A percentile compares a stretch with the other conserved stretches of the same genome.
phyloP scores from a whole-genome alignment of 2,329 filamentous ascomycete genomes.

The Exophiala calicioides region DNA sequence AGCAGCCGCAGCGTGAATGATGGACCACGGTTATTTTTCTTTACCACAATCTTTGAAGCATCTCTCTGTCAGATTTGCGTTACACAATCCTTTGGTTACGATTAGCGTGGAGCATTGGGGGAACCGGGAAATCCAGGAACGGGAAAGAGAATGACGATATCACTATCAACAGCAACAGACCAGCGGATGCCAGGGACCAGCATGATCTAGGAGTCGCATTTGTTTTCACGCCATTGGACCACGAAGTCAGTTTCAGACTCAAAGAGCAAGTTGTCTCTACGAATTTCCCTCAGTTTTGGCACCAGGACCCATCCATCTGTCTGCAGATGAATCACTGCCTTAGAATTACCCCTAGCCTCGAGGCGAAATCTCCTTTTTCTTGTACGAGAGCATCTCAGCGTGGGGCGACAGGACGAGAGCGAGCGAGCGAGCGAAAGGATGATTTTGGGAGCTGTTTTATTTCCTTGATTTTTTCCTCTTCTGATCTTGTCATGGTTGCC shows the following conservation, averaged over 20 bases:
- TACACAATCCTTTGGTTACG: constrained; percentile 22
- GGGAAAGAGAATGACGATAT: constrained; percentile 9
- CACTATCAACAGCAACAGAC: constrained; percentile 9
- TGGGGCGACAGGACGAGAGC: no score
- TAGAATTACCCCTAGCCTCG: no score
- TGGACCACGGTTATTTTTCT: background rate
- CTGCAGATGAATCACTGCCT: no score
- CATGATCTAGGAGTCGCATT: constrained; percentile 22
- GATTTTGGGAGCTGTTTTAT: no score
- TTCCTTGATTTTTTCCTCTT: no score
- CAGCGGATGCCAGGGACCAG: constrained; percentile 18
- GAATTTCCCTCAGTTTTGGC: constrained; percentile 22
- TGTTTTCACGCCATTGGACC: constrained; percentile 10
- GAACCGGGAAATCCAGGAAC: constrained; percentile 10
- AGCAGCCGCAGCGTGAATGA: no score
- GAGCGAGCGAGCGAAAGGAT: no score
- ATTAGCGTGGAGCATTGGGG: constrained; percentile 20
- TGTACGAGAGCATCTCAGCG: no score
- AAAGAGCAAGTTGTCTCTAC: constrained; percentile 21
- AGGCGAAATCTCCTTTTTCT: no score
- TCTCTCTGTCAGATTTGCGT: constrained; percentile 7
- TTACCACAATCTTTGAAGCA: constrained; percentile 16
- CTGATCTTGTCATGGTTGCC: no score
- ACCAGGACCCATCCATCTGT: constrained; percentile 15
- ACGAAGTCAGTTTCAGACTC: constrained; percentile 19